Evolutionary conservation across 75 land plant genomes (phyloP).

Genomic region (Pinus albicaulis): DNA sequence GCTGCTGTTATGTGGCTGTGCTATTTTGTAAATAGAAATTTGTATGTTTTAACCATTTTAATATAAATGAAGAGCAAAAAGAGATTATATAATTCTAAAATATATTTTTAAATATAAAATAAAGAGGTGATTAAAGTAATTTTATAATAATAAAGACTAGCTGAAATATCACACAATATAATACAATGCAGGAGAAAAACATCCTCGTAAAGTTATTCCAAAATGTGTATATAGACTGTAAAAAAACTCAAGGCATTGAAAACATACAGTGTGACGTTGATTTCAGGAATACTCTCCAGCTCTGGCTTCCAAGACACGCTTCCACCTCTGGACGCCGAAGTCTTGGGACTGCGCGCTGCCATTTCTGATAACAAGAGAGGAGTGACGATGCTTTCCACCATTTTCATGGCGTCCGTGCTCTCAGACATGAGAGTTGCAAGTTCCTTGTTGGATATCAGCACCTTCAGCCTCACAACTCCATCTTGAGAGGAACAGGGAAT

Average conservation of each 20-base stretch:
- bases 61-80: too few species aligned
- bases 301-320: slow-evolving; percentile 5
- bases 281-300: slow-evolving; percentile 5
- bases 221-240: too few species aligned
- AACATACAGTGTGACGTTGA: slow-evolving; percentile 8
- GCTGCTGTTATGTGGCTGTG: too few species aligned
- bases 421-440: slow-evolving; percentile 10
- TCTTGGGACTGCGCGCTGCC: not conserved
- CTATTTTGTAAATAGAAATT: too few species aligned
- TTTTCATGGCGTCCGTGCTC: slow-evolving; percentile 2
- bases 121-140: too few species aligned
- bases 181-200: too few species aligned
- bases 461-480: slow-evolving; percentile 5
- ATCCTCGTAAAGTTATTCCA: too few species aligned
- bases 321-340: not conserved
- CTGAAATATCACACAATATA: too few species aligned
- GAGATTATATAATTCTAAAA: too few species aligned
- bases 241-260: not conserved
- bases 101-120: too few species aligned
- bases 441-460: slow-evolving; percentile 6
- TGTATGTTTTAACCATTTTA: too few species aligned
- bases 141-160: too few species aligned
- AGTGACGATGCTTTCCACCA: slow-evolving; percentile 10
- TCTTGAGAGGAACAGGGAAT: slow-evolving; percentile 5
- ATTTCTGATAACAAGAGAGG: slow-evolving; percentile 2